Evolutionary conservation across 345 rosid species (phyloP).

Genomic region (Syzygium aromaticum): DNA sequence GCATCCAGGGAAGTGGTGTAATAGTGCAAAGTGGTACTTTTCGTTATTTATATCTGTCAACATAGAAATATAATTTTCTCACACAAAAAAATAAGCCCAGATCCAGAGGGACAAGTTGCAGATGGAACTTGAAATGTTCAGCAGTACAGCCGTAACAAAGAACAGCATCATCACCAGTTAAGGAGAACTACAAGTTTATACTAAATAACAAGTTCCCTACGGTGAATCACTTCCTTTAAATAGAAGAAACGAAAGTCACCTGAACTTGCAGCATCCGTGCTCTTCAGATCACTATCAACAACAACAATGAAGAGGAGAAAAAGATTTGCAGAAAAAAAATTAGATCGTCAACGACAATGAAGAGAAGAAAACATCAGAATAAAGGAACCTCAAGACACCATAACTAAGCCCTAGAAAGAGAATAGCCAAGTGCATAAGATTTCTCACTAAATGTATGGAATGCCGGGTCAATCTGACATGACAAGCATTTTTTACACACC

Average conservation of each 20-base stretch:
- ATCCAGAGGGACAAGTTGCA: no score
- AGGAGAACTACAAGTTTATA: no score
- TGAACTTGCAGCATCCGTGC: slow-evolving; percentile 38
- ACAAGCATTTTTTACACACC: background rate
- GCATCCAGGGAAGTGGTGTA: no score
- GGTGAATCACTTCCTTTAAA: no score
- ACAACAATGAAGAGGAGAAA: slow-evolving; percentile 35
- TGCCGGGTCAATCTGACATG: background rate
- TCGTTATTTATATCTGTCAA: no score
- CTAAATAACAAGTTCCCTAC: no score
- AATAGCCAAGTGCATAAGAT: background rate
- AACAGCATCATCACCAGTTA: no score
- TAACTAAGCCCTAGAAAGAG: background rate
- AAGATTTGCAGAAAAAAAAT: background rate
- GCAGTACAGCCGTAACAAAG: no score
- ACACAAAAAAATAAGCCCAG: no score
- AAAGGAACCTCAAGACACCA: background rate
- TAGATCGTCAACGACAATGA: background rate
- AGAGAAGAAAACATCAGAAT: background rate
- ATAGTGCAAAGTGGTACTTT: no score
- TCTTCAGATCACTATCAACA: slow-evolving; percentile 41
- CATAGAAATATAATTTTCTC: no score
- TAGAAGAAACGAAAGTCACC: slow-evolving; percentile 1
- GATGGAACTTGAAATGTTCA: no score
- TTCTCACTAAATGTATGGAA: background rate